These are phyloP conservation scores for Mimosa pudica DNA, from an alignment of 306 rosid genomes.

Conservation along the genomic window DNA sequence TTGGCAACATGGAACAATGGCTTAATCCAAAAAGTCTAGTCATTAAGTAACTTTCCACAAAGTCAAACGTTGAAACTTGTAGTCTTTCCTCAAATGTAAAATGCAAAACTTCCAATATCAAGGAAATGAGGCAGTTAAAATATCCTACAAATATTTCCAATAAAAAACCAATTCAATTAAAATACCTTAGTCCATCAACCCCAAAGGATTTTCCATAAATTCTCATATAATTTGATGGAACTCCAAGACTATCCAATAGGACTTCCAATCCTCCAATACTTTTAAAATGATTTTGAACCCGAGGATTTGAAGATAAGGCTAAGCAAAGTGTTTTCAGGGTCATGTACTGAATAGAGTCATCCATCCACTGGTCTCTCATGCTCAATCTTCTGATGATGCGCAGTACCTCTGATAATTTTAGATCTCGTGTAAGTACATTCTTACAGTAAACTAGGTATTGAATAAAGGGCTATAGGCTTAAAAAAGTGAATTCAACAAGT, in stretches of 20 bases:
- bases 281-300: conserved; percentile 94
- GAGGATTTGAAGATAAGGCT: conserved; percentile 78
- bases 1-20: not conserved
- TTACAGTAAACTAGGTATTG: conserved; percentile 6
- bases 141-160: conserved; percentile 26
- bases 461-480: not conserved
- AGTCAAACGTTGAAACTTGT: conserved; percentile 31
- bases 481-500: conserved; percentile 5
- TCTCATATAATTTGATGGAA: conserved; percentile 67
- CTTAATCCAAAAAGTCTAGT: conserved; percentile 28
- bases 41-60: conserved; percentile 5
- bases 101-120: conserved; percentile 1
- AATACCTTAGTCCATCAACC: conserved; percentile 68
- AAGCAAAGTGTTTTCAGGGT: conserved; percentile 75
- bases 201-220: conserved; percentile 45
- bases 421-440: conserved; percentile 33
- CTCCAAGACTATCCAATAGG: conserved; percentile 94
- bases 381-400: conserved; percentile 85
- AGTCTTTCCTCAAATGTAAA: conserved; percentile 27
- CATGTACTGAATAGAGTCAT: conserved; percentile 71
- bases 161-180: conserved; percentile 25
- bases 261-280: conserved; percentile 99
- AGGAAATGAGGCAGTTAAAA: conserved; percentile 14
- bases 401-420: conserved; percentile 67
- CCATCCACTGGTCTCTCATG: conserved; percentile 82